Evolutionary conservation across 257 asterid genomes (phyloP), one percentile per base, ranked within the genome.

Genomic region (Phtheirospermum japonicum): DNA sequence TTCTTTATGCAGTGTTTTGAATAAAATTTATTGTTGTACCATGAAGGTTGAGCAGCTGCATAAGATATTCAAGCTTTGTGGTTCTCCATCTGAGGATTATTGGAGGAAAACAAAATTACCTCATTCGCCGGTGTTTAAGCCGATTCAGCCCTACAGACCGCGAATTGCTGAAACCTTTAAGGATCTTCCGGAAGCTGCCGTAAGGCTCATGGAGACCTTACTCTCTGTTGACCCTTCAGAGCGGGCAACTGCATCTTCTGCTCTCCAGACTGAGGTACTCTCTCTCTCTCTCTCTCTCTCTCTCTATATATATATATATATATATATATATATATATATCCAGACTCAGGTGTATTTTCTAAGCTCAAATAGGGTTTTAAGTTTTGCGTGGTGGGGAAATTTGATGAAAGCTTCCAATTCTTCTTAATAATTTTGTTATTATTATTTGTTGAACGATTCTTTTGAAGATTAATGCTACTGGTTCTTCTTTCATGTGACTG

Each of bases 1-100:
- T 90, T 95, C 66, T 90, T 85, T 76, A 83, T 90, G 93, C 75
- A 82, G 69, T 5, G 13, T 45, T 8, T 4, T 4, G 16, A 19
- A 16, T 57, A 9, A 34, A 52, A 28, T 50, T 7, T 57, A 6
- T 68, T n/a, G 14, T 52, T 65, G 65, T 67, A 45, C 34, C 28
- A 50, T 81, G 70, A 74, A 87, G 97, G 95, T 90, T 67, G 96
- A 90, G 75, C 96, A 90, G 78, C 59, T 88, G 77, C 95, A 87
- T 76, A 87, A 87, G 78, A 87, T 87, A 71, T 87, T 90, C 82
- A 90, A 87, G 76, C 83, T 90, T 50, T 87, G 95, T 72, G 96
- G 98, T 64, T 90, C 96, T 43, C 98, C 98, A 50, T 80, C 94
- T 0, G 96, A 90, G 68, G 95, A 88, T 59, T 90, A 83, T 59